Conservation (phyloP, 495 filamentous ascomycete genomes). For the Thermothielavioides terrestris region DNA sequence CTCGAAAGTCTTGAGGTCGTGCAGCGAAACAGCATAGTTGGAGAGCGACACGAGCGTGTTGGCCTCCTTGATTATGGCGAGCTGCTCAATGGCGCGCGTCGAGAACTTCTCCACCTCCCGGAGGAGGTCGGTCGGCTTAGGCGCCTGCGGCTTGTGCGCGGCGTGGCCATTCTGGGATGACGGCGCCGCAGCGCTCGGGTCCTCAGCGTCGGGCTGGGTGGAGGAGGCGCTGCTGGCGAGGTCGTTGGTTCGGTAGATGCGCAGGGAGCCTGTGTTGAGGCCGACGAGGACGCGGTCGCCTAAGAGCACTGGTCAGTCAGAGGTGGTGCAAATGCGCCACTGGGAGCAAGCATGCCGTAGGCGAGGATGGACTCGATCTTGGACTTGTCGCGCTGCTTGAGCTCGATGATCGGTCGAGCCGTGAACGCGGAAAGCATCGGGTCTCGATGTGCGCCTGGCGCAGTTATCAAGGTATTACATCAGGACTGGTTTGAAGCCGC, state of each 20-base stretch:
- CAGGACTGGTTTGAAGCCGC: neutral
- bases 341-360: constrained; percentile 50
- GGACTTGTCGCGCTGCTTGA: constrained; percentile 87
- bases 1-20: constrained; percentile 78
- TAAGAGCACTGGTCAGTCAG: constrained; percentile 23
- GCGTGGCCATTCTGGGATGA: constrained; percentile 21
- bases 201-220: neutral
- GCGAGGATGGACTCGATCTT: constrained; percentile 90
- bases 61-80: constrained; percentile 90
- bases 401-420: constrained; percentile 91
- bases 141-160: constrained; percentile 22
- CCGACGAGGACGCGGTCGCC: constrained; percentile 87
- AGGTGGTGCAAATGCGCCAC: neutral
- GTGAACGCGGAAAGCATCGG: constrained; percentile 90
- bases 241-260: constrained; percentile 85
- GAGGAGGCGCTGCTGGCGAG: constrained; percentile 15
- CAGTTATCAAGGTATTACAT: constrained; percentile 20
- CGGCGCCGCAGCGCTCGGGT: neutral
- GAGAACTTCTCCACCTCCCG: constrained; percentile 93
- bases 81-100: constrained; percentile 75
- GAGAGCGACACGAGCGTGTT: constrained; percentile 83
- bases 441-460: constrained; percentile 6
- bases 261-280: constrained; percentile 77
- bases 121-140: constrained; percentile 69
- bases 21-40: constrained; percentile 76